Conservation (phyloP, 345 rosid genomes). For the Eucalyptus leucophloia region DNA sequence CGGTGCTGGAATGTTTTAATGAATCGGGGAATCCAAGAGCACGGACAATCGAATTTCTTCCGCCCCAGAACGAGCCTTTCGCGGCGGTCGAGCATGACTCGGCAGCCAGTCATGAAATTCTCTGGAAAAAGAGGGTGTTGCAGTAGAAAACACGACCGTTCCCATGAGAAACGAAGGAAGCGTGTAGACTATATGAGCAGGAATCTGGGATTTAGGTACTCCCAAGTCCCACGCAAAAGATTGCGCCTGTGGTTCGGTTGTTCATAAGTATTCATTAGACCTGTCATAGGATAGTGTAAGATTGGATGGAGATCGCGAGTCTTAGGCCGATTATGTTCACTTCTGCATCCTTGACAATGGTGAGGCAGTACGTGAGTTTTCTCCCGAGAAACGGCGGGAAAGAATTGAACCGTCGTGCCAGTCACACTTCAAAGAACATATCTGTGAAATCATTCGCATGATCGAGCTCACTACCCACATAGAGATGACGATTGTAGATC, state of each 20-base stretch:
- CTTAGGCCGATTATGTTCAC: constrained; percentile 78
- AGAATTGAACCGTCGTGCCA: background rate
- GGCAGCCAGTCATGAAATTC: constrained; percentile 83
- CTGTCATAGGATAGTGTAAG: background rate
- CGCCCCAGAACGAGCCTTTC: constrained; percentile 65
- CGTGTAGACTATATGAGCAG: background rate
- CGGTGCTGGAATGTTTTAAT: background rate
- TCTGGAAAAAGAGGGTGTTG: constrained; percentile 26
- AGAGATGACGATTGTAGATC: constrained; percentile 66
- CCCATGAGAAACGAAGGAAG: background rate
- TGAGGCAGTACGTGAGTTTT: constrained; percentile 55
- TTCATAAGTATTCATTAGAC: background rate
- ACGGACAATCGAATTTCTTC: constrained; percentile 74
- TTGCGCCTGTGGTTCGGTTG: background rate
- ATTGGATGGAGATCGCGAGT: background rate
- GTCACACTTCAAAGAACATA: background rate
- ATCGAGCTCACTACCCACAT: constrained; percentile 21
- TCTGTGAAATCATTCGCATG: background rate
- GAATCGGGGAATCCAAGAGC: background rate
- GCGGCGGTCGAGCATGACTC: constrained; percentile 66
- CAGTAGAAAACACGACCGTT: background rate
- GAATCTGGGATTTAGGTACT: background rate
- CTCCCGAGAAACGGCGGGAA: constrained; percentile 17
- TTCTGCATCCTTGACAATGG: constrained; percentile 57
- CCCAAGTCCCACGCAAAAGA: background rate